Percentiles rank a stretch among this genome's conserved stretches.
These are phyloP conservation scores for Suhomyces sp. DNA, from an alignment of 805 yeast species.

Conservation along the genomic window DNA sequence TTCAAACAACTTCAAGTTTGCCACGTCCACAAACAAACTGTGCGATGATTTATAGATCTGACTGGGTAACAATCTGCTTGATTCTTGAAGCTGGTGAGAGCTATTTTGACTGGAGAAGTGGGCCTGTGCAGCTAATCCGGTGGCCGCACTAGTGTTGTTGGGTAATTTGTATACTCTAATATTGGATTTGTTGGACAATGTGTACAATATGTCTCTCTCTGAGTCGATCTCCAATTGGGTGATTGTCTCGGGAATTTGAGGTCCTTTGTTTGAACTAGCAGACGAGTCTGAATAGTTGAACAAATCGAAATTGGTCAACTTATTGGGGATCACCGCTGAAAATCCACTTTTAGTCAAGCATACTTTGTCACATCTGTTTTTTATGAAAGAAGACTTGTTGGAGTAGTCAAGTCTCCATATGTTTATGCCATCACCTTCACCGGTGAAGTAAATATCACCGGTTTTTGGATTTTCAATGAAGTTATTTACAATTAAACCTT, in stretches of 20 bases:
- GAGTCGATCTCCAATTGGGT: constrained; percentile 69
- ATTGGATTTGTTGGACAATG: constrained; percentile 78
- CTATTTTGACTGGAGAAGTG: not conserved
- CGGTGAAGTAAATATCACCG: constrained; percentile 80
- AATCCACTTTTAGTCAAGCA: constrained; percentile 71
- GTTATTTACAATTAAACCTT: constrained; percentile 69
- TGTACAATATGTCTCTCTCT: constrained; percentile 71
- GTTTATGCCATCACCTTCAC: constrained; percentile 72
- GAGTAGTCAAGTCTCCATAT: constrained; percentile 88
- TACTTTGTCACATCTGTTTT: constrained; percentile 75
- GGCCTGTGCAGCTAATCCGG: not conserved
- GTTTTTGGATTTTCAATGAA: constrained; percentile 59
- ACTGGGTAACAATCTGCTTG: constrained; percentile 39
- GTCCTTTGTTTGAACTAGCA: constrained; percentile 13
- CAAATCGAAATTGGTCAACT: constrained; percentile 32
- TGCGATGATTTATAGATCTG: constrained; percentile 49
- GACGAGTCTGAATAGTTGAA: constrained; percentile 20
- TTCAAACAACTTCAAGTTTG: constrained; percentile 48
- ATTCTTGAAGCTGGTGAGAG: constrained; percentile 33
- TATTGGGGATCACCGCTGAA: constrained; percentile 37
- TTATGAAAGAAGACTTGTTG: constrained; percentile 82
- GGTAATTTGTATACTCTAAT: constrained; percentile 72
- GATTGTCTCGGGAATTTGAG: constrained; percentile 51
- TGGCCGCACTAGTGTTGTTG: constrained; percentile 22
- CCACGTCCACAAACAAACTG: constrained; percentile 52